Conservation (phyloP, 2,329 filamentous ascomycete genomes). For the Epichloe hybrida region DNA sequence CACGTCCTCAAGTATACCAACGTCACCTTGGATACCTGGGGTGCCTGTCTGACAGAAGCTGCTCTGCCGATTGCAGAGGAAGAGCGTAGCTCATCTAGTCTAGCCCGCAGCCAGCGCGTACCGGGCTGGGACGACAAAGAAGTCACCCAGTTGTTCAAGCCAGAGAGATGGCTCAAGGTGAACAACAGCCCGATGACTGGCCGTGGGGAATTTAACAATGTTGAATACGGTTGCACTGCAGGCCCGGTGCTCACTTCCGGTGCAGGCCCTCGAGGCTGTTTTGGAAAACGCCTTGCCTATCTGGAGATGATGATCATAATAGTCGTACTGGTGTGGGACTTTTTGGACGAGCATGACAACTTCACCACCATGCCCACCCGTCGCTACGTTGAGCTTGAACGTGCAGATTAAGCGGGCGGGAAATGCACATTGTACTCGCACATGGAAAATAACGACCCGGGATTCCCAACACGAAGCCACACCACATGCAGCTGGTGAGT, state of each 20-base stretch:
- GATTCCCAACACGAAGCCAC: not conserved
- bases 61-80: not conserved
- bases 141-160: slow-evolving; percentile 17
- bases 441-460: not conserved
- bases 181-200: not conserved
- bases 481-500: not conserved
- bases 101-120: slow-evolving; percentile 8
- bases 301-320: slow-evolving; percentile 16
- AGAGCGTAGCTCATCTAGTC: slow-evolving; percentile 11
- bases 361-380: not conserved
- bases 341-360: not conserved
- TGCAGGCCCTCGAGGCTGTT: slow-evolving; percentile 14
- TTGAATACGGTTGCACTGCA: not conserved
- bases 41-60: slow-evolving; percentile 9
- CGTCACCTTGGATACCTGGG: slow-evolving; percentile 14
- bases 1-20: slow-evolving; percentile 21
- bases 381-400: not conserved
- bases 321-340: slow-evolving; percentile 16
- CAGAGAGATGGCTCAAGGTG: slow-evolving; percentile 23
- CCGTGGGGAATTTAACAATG: not conserved
- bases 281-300: slow-evolving; percentile 15
- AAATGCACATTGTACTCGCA: not conserved
- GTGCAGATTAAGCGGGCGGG: not conserved
- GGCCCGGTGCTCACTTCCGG: slow-evolving; percentile 11
- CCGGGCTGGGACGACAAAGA: slow-evolving; percentile 14